Conservation (phyloP, 768 basidiomycete genomes). For the Pholiota conissans region DNA sequence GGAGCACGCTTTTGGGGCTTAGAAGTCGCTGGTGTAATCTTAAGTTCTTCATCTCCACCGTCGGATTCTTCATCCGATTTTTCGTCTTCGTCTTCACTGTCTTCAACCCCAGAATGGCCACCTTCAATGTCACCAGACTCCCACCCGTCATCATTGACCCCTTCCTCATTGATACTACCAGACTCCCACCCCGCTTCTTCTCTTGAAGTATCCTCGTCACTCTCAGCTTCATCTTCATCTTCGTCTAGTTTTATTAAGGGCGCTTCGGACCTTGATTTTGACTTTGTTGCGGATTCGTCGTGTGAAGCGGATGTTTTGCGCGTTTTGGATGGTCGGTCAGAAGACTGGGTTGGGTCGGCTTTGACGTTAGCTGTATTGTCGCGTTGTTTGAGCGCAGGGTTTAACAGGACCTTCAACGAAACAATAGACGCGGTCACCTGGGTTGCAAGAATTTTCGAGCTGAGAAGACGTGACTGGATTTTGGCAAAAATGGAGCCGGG, state of each 20-base stretch:
- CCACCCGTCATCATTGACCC: slow-evolving; percentile 41
- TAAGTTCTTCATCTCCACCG: slow-evolving; percentile 32
- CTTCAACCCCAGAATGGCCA: slow-evolving; percentile 20
- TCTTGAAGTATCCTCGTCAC: slow-evolving; percentile 20
- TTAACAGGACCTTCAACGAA: slow-evolving; percentile 44
- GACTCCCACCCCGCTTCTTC: slow-evolving; percentile 36
- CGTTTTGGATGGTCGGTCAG: slow-evolving; percentile 23
- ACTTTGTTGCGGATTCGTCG: neutral
- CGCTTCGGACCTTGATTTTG: slow-evolving; percentile 2
- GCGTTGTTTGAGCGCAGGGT: slow-evolving; percentile 20
- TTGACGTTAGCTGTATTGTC: slow-evolving; percentile 8
- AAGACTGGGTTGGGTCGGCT: neutral
- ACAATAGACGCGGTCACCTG: slow-evolving; percentile 54
- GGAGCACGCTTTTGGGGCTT: slow-evolving; percentile 18
- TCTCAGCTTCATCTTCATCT: slow-evolving; percentile 19
- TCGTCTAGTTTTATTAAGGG: slow-evolving; percentile 7
- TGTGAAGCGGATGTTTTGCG: slow-evolving; percentile 18
- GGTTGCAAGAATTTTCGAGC: slow-evolving; percentile 71
- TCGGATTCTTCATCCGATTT: slow-evolving; percentile 21
- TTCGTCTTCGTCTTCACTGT: slow-evolving; percentile 15
- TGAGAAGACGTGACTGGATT: slow-evolving; percentile 71
- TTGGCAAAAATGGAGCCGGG: slow-evolving; percentile 52
- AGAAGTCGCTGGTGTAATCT: slow-evolving; percentile 18
- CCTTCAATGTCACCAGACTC: slow-evolving; percentile 52
- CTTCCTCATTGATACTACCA: slow-evolving; percentile 32